phyloP scores from a whole-genome alignment of 1,284 basidiomycete species.

The Leccinum angustisporum region DNA sequence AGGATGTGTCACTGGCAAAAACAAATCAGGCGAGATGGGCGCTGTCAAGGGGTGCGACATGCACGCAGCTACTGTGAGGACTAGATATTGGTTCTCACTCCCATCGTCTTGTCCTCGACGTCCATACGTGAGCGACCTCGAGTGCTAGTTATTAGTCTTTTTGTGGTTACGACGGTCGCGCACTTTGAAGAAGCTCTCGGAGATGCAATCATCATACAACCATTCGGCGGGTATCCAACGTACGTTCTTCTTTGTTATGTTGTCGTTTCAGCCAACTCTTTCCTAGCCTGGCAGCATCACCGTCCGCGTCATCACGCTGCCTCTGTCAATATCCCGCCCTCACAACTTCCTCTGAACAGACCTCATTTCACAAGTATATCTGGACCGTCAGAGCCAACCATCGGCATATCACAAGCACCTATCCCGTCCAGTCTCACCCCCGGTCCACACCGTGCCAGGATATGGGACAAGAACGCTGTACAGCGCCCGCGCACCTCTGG shows the following conservation, averaged over 20 bases:
- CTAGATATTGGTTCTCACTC: not conserved
- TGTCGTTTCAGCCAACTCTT: not conserved
- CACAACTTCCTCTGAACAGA: conserved; percentile 16
- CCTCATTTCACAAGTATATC: conserved; percentile 27
- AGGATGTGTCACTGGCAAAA: not conserved
- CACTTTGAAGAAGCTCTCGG: not conserved
- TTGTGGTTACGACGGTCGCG: not conserved
- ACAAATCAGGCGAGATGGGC: conserved; percentile 28
- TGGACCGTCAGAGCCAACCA: conserved; percentile 1
- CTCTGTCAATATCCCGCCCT: conserved; percentile 21
- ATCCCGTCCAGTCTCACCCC: conserved; percentile 31
- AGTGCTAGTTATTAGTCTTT: not conserved
- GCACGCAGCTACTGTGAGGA: not conserved
- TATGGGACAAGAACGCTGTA: conserved; percentile 22
- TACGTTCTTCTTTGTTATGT: not conserved
- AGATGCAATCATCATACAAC: conserved; percentile 19
- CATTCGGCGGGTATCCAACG: conserved; percentile 25
- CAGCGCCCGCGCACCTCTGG: conserved; percentile 12
- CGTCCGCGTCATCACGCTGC: conserved; percentile 25
- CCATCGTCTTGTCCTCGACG: not conserved
- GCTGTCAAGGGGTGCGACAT: conserved; percentile 7
- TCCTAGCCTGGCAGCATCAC: conserved; percentile 22
- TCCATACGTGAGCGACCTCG: not conserved
- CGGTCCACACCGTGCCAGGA: conserved; percentile 24
- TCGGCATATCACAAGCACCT: conserved; percentile 7